Evolutionary conservation across 192 early-diverging fungal genomes (phyloP), one percentile per base, ranked within the genome.

Genomic region (Mortierella claussenii): DNA sequence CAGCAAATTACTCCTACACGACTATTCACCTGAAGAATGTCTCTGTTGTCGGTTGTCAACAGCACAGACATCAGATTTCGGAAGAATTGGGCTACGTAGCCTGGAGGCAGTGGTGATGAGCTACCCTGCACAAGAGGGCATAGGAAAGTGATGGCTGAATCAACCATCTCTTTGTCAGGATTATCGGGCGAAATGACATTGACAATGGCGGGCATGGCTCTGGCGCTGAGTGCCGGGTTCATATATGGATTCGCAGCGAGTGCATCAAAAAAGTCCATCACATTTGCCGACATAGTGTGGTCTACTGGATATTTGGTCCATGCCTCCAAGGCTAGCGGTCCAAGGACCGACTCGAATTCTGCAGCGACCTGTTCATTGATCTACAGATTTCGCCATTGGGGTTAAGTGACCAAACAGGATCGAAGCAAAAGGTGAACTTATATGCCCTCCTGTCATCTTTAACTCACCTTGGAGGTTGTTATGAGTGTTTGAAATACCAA

Each of bases 11-110:
- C n/a, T n/a, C n/a, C n/a, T n/a, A n/a, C n/a, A n/a, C n/a, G n/a
- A n/a, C n/a, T n/a, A n/a, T n/a, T 20, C 36, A 84, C 87, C 82
- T 97, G 97, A 40, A 97, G 83, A 37, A 97, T 87, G 28, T 88
- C 85, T 44, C 76, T 79, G 65, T 98, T 93, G 27, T 88, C 89
- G 20, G 80, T 81, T 11, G 63, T 74, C 45, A 87, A 80, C 51
- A 95, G 80, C 6, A 93, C 81, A 27, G 83, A 83, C 80, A 98
- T 92, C 43, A 98, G 74, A 17, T 79, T 65, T 2, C 94, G 94
- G 71, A 96, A 97, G 31, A 97, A 81, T 36, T 89, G 81, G 27
- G 91, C 81, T 0, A 89, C 81, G 44, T 89, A 92, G 24, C 84
- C 85, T 0, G 68, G 50, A 4, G 94, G 91, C 43, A 96, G 81